phyloP scores from a whole-genome alignment of 306 rosid genomes.

The Pterocarpus santalinus region DNA sequence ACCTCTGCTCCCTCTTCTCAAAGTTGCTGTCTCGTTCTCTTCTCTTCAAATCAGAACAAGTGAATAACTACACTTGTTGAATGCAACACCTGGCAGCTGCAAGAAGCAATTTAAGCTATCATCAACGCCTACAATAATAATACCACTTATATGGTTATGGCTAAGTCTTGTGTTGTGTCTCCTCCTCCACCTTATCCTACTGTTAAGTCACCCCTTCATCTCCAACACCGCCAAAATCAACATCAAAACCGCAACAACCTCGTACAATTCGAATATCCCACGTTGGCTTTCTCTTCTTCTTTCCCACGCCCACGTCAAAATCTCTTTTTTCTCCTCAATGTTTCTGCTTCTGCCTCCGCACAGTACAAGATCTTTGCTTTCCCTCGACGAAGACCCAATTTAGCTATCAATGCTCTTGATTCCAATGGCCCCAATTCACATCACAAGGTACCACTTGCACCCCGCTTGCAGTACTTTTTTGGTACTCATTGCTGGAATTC shows the following conservation, averaged over 20 bases:
- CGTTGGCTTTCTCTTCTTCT: not conserved
- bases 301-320: conserved; percentile 15
- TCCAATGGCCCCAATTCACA: conserved; percentile 61
- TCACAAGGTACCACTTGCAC: conserved; percentile 59
- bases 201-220: conserved; percentile 2
- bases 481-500: not conserved
- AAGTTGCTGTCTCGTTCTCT: not conserved
- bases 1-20: not conserved
- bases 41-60: not conserved
- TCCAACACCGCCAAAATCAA: conserved; percentile 4
- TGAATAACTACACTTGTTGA: not conserved
- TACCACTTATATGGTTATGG: conserved; percentile 29
- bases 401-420: conserved; percentile 53
- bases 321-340: conserved; percentile 29
- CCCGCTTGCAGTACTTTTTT: not conserved
- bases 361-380: conserved; percentile 23
- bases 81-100: not conserved
- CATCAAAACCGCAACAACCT: not conserved
- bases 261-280: conserved; percentile 29
- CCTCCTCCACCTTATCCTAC: conserved; percentile 11
- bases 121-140: not conserved
- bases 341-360: not conserved
- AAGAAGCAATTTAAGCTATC: too few relatives aligned
- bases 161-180: conserved; percentile 16
- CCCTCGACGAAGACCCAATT: conserved; percentile 45